Conservation (phyloP, 306 rosid genomes). For the Dalbergia oliveri region DNA sequence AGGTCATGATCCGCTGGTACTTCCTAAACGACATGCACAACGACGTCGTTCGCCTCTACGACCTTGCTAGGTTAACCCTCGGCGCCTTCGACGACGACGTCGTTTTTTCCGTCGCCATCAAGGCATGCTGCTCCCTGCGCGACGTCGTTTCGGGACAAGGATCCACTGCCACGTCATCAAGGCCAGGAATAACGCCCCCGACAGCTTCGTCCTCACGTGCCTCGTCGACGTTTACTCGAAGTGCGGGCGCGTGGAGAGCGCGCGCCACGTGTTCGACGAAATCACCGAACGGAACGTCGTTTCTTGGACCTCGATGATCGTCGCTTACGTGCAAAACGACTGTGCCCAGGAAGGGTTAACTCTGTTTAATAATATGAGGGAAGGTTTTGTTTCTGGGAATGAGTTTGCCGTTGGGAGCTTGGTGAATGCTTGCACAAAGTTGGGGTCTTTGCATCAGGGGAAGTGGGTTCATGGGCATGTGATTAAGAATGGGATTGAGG, state of each 20-base stretch:
- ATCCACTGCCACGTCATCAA: conserved; percentile 69
- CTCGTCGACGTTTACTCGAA: conserved; percentile 68
- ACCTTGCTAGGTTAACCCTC: conserved; percentile 48
- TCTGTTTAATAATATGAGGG: conserved; percentile 73
- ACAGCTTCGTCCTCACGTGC: conserved; percentile 60
- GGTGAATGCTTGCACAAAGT: conserved; percentile 61
- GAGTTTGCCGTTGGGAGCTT: conserved; percentile 66
- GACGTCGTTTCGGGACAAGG: conserved; percentile 51
- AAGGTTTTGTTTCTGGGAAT: conserved; percentile 65
- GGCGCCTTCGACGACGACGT: conserved; percentile 48
- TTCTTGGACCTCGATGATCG: conserved; percentile 83
- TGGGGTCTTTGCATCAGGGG: conserved; percentile 75
- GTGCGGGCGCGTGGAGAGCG: conserved; percentile 51
- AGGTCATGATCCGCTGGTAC: conserved; percentile 77
- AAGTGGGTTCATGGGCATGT: conserved; percentile 77
- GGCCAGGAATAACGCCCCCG: conserved; percentile 45
- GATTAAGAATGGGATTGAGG: conserved; percentile 58
- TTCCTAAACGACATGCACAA: conserved; percentile 60
- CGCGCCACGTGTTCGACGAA: conserved; percentile 62
- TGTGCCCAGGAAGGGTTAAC: conserved; percentile 63
- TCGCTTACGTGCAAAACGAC: conserved; percentile 78
- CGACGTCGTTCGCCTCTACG: conserved; percentile 57
- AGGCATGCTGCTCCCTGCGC: conserved; percentile 66
- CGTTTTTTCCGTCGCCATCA: conserved; percentile 66
- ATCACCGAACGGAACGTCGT: conserved; percentile 62